These are phyloP conservation scores for Posidonia australis DNA, from an alignment of 106 monocot species.

Conservation along the genomic window DNA sequence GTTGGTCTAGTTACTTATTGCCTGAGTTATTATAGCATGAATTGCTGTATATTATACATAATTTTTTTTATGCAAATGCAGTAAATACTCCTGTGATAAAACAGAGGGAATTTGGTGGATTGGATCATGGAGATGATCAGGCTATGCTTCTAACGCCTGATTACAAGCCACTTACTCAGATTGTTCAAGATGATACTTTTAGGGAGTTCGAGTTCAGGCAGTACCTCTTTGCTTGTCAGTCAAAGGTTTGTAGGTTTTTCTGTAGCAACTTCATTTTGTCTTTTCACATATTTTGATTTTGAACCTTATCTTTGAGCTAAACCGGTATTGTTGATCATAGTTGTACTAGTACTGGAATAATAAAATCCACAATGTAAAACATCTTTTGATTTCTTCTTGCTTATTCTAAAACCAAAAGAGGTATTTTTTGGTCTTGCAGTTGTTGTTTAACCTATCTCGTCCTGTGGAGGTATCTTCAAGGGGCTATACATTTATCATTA, in stretches of 20 bases:
- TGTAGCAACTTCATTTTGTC: too few species aligned
- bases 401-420: neutral
- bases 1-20: too few species aligned
- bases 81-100: conserved; percentile 54
- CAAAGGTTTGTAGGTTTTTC: conserved; percentile 42
- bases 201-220: conserved; percentile 98
- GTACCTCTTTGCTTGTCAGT: conserved; percentile 85
- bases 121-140: conserved; percentile 87
- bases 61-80: conserved; percentile 33
- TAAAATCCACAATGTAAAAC: too few species aligned
- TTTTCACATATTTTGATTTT: too few species aligned
- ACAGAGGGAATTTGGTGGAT: conserved; percentile 91
- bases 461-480: conserved; percentile 81
- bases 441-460: conserved; percentile 77
- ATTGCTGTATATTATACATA: neutral
- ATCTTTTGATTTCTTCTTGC: neutral
- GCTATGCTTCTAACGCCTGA: conserved; percentile 75
- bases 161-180: conserved; percentile 66
- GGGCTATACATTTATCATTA: conserved; percentile 79
- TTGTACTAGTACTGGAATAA: too few species aligned
- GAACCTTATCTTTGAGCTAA: too few species aligned
- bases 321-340: neutral
- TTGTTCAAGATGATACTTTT: conserved; percentile 85
- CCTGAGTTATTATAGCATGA: too few species aligned
- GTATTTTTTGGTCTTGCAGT: conserved; percentile 22